Evolutionary conservation across 1,139 yeast genomes (phyloP).

Genomic region (Yamadazyma songkhlaensis): DNA sequence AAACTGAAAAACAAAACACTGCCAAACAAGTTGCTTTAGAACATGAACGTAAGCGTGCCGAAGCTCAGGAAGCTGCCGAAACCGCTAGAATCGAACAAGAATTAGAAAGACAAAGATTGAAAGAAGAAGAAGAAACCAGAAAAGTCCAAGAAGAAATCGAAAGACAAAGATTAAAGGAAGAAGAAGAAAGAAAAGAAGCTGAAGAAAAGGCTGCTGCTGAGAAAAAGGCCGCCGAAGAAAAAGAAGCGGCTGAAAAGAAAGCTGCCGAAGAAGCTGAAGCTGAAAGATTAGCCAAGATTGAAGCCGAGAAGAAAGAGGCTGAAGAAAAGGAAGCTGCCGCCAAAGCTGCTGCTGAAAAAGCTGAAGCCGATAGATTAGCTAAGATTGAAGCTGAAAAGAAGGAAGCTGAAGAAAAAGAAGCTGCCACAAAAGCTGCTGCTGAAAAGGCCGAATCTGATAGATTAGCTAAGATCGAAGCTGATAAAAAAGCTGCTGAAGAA

Average conservation of each 20-base stretch:
- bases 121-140: constrained; percentile 31
- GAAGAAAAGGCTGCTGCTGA: constrained; percentile 34
- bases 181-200: constrained; percentile 24
- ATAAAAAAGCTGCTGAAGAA: constrained; percentile 21
- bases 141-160: constrained; percentile 29
- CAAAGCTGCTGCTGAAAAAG: constrained; percentile 16
- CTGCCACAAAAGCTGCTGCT: constrained; percentile 15
- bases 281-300: constrained; percentile 10
- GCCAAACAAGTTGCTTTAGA: constrained; percentile 42
- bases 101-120: constrained; percentile 38
- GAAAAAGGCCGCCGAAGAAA: constrained; percentile 18
- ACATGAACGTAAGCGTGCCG: constrained; percentile 44
- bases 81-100: constrained; percentile 46
- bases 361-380: constrained; percentile 14
- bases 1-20: constrained; percentile 37
- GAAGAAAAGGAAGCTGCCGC: constrained; percentile 20
- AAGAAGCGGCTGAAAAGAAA: constrained; percentile 15
- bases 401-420: constrained; percentile 19
- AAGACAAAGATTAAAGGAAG: constrained; percentile 32
- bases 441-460: constrained; percentile 16
- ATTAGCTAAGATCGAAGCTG: constrained; percentile 17
- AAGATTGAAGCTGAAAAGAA: constrained; percentile 18
- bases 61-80: constrained; percentile 49
- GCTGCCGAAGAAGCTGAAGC: constrained; percentile 18
- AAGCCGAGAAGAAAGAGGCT: constrained; percentile 19